Percentiles rank a stretch among this genome's conserved stretches.
phyloP scores from a whole-genome alignment of 140 eudicot genomes.

The Oenanthe javanica region DNA sequence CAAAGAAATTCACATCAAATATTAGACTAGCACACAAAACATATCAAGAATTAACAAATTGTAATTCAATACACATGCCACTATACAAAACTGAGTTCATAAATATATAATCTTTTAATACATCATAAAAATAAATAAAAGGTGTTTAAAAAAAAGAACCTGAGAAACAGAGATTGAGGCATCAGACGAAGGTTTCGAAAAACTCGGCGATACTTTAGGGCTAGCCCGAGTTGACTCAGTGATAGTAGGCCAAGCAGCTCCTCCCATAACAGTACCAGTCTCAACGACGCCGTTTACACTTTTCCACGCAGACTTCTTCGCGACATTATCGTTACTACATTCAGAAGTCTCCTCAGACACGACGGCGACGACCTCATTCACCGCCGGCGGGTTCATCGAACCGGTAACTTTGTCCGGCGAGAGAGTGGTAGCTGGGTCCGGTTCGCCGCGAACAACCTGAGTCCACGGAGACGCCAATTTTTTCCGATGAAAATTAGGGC shows the following conservation, averaged over 20 bases:
- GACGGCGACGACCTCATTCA: conserved; percentile 8
- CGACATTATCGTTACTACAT: conserved; percentile 35
- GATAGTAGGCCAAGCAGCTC: conserved; percentile 66
- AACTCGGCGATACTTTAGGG: conserved; percentile 20
- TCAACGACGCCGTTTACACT: conserved; percentile 26
- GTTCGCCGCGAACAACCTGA: conserved; percentile 60
- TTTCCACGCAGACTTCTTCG: conserved; percentile 57
- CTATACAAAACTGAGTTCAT: neutral
- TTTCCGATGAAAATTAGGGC: conserved; percentile 12
- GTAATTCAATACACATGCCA: no score
- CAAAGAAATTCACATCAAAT: neutral
- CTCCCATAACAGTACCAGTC: conserved; percentile 38
- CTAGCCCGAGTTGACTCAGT: conserved; percentile 51
- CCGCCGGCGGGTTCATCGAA: conserved; percentile 10
- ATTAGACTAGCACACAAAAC: neutral
- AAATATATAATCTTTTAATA: neutral
- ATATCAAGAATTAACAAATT: neutral
- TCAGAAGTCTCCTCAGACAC: neutral
- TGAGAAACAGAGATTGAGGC: conserved; percentile 34
- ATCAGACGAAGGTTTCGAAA: conserved; percentile 21
- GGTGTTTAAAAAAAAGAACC: conserved; percentile 10
- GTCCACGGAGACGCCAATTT: conserved; percentile 41
- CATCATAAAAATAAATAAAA: neutral
- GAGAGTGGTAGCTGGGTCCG: conserved; percentile 18
- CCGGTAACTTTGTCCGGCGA: neutral